A percentile compares a stretch with the other conserved stretches of the same genome.
Evolutionary conservation across 768 basidiomycete genomes (phyloP).

Genomic region (Boletus vinaceobasis): DNA sequence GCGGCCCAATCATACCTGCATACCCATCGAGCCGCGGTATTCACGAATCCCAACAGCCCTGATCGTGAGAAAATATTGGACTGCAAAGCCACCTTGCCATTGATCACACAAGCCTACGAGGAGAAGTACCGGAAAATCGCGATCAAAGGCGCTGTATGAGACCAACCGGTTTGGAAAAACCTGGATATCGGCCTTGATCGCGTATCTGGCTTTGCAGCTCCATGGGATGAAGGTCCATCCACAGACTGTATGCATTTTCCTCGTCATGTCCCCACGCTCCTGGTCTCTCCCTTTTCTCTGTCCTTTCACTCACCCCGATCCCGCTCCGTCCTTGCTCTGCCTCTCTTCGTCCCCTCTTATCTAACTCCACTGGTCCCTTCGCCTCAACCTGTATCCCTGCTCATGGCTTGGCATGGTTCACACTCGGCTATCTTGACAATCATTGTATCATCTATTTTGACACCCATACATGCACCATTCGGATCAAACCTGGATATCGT

Average conservation of each 20-base stretch:
- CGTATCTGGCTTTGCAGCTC: constrained; percentile 5
- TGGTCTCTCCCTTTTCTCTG: constrained; percentile 11
- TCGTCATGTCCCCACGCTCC: constrained; percentile 8
- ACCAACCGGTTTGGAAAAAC: constrained; percentile 1
- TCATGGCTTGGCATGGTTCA: constrained; percentile 1
- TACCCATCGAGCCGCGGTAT: constrained; percentile 64
- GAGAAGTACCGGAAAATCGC: constrained; percentile 82
- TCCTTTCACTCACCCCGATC: constrained; percentile 10
- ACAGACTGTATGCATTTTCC: constrained; percentile 7
- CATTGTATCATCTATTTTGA: constrained; percentile 7
- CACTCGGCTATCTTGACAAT: not conserved
- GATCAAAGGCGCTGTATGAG: constrained; percentile 89
- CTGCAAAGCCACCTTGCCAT: constrained; percentile 58
- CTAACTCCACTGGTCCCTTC: constrained; percentile 7
- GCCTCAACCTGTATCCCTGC: constrained; percentile 1
- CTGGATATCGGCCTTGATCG: constrained; percentile 3
- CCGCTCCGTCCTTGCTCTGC: constrained; percentile 10
- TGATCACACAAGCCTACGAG: constrained; percentile 64
- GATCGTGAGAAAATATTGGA: constrained; percentile 68
- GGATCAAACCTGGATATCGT: constrained; percentile 1
- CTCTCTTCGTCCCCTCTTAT: constrained; percentile 5
- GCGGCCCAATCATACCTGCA: constrained; percentile 67
- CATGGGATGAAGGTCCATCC: constrained; percentile 14
- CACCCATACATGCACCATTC: not conserved
- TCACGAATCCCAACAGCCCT: constrained; percentile 57